Percentiles rank a stretch among this genome's conserved stretches.
Conservation (phyloP, 208 protist genomes). For the Trypanosoma rangeli region DNA sequence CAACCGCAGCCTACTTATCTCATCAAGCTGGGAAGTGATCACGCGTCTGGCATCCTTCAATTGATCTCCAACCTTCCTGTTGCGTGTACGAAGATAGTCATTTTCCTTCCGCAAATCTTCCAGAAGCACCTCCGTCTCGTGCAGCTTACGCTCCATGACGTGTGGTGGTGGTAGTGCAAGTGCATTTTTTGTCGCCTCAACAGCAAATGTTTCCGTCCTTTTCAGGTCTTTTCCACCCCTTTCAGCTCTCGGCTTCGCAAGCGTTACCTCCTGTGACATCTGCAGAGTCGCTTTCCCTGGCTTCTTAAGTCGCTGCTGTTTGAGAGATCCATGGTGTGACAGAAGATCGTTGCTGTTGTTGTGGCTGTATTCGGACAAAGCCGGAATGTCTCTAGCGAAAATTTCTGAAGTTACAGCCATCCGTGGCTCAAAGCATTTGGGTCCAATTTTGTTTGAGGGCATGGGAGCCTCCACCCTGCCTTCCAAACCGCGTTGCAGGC, state of each 20-base stretch:
- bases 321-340: not conserved
- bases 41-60: conserved; percentile 61
- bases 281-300: not conserved
- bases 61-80: conserved; percentile 44
- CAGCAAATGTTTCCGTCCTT: not conserved
- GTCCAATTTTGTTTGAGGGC: not conserved
- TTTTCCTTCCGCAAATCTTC: conserved; percentile 72
- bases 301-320: not conserved
- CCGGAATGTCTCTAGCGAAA: not conserved
- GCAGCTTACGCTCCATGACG: conserved; percentile 33
- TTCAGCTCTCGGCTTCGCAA: not conserved
- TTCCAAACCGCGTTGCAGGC: not conserved
- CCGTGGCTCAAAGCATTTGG: not conserved
- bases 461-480: not conserved
- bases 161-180: conserved; percentile 3
- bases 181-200: not conserved
- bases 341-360: not conserved
- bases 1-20: conserved; percentile 49
- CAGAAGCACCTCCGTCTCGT: conserved; percentile 52
- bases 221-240: not conserved
- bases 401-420: not conserved
- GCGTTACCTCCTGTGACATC: not conserved
- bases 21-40: conserved; percentile 70
- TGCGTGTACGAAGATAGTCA: conserved; percentile 38
- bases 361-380: not conserved